Conservation (phyloP, 2,329 filamentous ascomycete genomes). For the Tolypocladium inflatum region DNA sequence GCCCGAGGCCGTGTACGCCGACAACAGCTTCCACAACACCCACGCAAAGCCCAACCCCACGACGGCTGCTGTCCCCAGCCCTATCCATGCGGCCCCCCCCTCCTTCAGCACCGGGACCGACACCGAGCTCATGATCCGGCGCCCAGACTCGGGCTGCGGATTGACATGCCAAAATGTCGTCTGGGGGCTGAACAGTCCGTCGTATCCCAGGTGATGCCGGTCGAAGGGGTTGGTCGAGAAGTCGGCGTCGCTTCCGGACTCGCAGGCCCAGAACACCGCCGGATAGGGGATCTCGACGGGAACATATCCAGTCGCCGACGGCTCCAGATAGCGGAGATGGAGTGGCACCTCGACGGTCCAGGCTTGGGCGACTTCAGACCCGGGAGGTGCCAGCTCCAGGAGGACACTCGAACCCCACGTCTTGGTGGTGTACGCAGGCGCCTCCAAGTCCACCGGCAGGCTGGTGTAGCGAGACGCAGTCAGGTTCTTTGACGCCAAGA, state of each 20-base stretch:
- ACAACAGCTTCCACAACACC: slow-evolving; percentile 51
- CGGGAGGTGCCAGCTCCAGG: slow-evolving; percentile 58
- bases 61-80: slow-evolving; percentile 45
- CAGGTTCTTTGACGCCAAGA: slow-evolving; percentile 74
- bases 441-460: slow-evolving; percentile 80
- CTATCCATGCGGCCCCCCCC: slow-evolving; percentile 35
- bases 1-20: slow-evolving; percentile 3
- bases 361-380: slow-evolving; percentile 21
- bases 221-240: slow-evolving; percentile 80
- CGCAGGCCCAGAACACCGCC: slow-evolving; percentile 83
- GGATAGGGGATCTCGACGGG: slow-evolving; percentile 65
- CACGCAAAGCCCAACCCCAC: slow-evolving; percentile 60
- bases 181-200: slow-evolving; percentile 63
- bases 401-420: slow-evolving; percentile 74
- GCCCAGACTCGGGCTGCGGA: slow-evolving; percentile 31
- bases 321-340: slow-evolving; percentile 74
- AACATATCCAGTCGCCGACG: slow-evolving; percentile 44
- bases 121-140: slow-evolving; percentile 42
- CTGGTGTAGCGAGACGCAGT: slow-evolving; percentile 56
- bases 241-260: slow-evolving; percentile 53
- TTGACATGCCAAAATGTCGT: slow-evolving; percentile 78
- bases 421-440: slow-evolving; percentile 68
- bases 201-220: slow-evolving; percentile 73
- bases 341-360: slow-evolving; percentile 69
- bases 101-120: slow-evolving; percentile 57